Conservation (phyloP, 768 basidiomycete genomes). For the Suillus spraguei region DNA sequence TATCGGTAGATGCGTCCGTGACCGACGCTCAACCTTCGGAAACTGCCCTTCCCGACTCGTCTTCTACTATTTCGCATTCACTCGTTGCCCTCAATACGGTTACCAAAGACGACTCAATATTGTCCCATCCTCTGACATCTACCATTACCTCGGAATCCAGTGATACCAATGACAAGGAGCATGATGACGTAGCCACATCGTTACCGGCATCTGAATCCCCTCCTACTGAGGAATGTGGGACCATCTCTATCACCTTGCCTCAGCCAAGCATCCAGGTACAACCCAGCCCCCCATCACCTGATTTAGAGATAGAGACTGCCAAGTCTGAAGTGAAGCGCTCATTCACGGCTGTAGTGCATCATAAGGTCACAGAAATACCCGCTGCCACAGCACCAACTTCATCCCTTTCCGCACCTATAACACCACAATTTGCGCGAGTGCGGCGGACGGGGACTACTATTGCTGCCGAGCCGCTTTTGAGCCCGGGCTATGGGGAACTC, state of each 20-base stretch:
- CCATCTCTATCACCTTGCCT: conserved; percentile 11
- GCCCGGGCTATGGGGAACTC: conserved; percentile 55
- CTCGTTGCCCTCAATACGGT: background rate
- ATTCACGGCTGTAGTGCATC: conserved; percentile 62
- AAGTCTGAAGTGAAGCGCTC: conserved; percentile 24
- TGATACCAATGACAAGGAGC: background rate
- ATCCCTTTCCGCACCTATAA: conserved; percentile 22
- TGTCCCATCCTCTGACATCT: background rate
- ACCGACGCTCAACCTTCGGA: background rate
- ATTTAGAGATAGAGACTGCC: background rate
- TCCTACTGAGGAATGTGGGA: conserved; percentile 1
- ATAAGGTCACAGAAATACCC: conserved; percentile 47
- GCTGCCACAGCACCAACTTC: conserved; percentile 22
- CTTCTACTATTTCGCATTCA: background rate
- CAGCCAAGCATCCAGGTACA: conserved; percentile 10
- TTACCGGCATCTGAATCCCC: background rate
- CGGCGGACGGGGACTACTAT: conserved; percentile 27
- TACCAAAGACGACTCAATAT: background rate
- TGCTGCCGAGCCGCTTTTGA: conserved; percentile 40
- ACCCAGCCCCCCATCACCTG: conserved; percentile 17
- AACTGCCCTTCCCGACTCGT: background rate
- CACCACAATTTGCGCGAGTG: conserved; percentile 32
- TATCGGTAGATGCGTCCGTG: background rate
- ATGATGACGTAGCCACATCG: background rate
- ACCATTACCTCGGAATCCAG: background rate